Percentiles rank a stretch among this genome's conserved stretches.
These are phyloP conservation scores for Melaleuca alternifolia DNA, from an alignment of 345 rosid genomes.

Conservation along the genomic window DNA sequence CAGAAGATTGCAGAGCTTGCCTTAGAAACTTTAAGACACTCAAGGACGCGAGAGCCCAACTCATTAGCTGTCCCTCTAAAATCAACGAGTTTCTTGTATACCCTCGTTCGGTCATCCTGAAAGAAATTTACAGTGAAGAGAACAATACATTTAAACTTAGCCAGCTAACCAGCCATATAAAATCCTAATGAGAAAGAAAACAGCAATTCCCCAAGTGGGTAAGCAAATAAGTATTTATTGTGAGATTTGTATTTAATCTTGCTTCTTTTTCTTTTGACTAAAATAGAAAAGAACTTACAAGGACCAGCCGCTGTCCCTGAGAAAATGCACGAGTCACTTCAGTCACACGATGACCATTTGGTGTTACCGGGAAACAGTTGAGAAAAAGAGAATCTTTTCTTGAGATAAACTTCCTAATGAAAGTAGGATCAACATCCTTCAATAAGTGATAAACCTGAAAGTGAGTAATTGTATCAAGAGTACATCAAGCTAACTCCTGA, in stretches of 20 bases:
- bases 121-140: background rate
- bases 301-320: constrained; percentile 41
- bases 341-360: constrained; percentile 79
- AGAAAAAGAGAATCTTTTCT: constrained; percentile 30
- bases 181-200: background rate
- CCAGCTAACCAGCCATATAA: background rate
- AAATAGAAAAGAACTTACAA: constrained; percentile 37
- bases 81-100: constrained; percentile 62
- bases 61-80: constrained; percentile 56
- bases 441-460: constrained; percentile 51
- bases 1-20: constrained; percentile 25
- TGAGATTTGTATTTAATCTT: background rate
- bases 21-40: constrained; percentile 76
- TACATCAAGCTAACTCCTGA: background rate
- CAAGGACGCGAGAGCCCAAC: constrained; percentile 56
- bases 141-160: background rate
- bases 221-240: background rate
- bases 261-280: background rate
- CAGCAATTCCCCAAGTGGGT: background rate
- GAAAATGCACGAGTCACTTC: constrained; percentile 50
- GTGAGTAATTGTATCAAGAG: background rate
- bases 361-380: constrained; percentile 63
- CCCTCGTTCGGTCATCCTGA: constrained; percentile 78
- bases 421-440: constrained; percentile 43
- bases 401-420: constrained; percentile 34